A percentile compares a stretch with the other conserved stretches of the same genome.
Conservation (phyloP, 495 filamentous ascomycete species). For the Lophiostoma macrostomum region DNA sequence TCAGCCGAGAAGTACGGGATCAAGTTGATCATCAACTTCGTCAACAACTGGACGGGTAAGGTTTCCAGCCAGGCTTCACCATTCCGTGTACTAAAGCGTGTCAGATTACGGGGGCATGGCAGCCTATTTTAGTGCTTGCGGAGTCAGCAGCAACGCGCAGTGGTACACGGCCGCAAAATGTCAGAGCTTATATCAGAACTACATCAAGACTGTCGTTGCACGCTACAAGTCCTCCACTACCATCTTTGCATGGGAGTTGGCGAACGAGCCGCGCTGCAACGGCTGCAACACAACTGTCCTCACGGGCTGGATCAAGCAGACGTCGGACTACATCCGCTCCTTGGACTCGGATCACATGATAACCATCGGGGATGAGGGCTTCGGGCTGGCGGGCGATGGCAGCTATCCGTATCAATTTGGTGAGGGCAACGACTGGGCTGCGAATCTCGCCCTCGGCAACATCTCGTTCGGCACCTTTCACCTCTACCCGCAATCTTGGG, state of each 20-base stretch:
- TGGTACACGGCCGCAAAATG: constrained; percentile 58
- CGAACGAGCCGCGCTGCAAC: constrained; percentile 68
- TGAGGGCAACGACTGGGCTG: constrained; percentile 28
- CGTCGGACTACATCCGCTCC: constrained; percentile 60
- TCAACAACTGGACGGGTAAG: constrained; percentile 52
- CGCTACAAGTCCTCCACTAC: constrained; percentile 57
- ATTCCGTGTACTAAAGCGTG: background rate
- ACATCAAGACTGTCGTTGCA: constrained; percentile 60
- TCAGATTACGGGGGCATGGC: constrained; percentile 64
- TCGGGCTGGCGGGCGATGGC: constrained; percentile 29
- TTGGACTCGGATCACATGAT: constrained; percentile 65
- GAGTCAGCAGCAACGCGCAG: constrained; percentile 47
- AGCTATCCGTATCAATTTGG: constrained; percentile 23
- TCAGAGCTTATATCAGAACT: constrained; percentile 60
- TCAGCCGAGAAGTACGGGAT: constrained; percentile 33
- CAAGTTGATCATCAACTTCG: constrained; percentile 48
- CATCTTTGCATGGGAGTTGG: constrained; percentile 70
- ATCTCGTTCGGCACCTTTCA: constrained; percentile 32
- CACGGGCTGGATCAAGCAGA: constrained; percentile 60
- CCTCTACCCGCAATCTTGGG: constrained; percentile 32
- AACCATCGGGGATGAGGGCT: constrained; percentile 63
- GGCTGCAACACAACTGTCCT: constrained; percentile 58
- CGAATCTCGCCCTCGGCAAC: constrained; percentile 24
- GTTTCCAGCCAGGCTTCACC: background rate
- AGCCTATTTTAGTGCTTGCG: constrained; percentile 62